Conservation (phyloP, 1,284 basidiomycete genomes). For the Lignosus rhinocerotis region DNA sequence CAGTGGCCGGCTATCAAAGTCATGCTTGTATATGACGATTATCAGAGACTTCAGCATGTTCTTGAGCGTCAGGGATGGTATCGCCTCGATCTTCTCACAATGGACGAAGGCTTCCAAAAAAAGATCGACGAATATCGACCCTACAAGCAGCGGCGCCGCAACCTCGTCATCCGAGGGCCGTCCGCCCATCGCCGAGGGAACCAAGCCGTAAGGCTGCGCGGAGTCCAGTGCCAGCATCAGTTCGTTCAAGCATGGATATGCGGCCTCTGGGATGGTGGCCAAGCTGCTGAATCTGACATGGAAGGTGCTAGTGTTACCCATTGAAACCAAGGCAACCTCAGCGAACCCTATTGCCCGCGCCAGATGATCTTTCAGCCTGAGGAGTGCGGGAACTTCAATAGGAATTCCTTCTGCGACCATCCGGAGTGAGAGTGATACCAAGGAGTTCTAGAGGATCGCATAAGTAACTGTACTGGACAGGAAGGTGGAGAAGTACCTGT, state of each 20-base stretch:
- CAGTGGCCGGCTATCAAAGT: conserved; percentile 56
- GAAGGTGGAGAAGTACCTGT: conserved; percentile 39
- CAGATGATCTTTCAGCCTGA: conserved; percentile 65
- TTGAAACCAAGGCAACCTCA: conserved; percentile 46
- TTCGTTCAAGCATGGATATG: conserved; percentile 58
- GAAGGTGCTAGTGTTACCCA: conserved; percentile 48
- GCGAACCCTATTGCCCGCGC: conserved; percentile 56
- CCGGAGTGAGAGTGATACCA: conserved; percentile 58
- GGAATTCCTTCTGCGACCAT: conserved; percentile 64
- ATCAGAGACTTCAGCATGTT: conserved; percentile 60
- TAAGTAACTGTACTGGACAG: background rate
- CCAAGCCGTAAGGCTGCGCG: conserved; percentile 45
- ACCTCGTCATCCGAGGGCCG: conserved; percentile 44
- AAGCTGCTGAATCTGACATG: conserved; percentile 54
- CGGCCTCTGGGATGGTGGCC: conserved; percentile 40
- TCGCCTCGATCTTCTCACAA: conserved; percentile 40
- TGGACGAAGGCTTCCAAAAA: conserved; percentile 50
- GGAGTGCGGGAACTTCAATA: conserved; percentile 50
- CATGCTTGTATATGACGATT: conserved; percentile 68
- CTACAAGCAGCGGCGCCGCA: conserved; percentile 49
- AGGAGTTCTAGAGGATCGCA: conserved; percentile 44
- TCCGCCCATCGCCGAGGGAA: conserved; percentile 51
- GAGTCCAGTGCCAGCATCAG: conserved; percentile 61
- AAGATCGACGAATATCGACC: conserved; percentile 63
- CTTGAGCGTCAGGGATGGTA: conserved; percentile 58